Base-by-base conservation (phyloP, 1,139 yeast genomes). In the Saccharomyces pastorianus region DNA sequence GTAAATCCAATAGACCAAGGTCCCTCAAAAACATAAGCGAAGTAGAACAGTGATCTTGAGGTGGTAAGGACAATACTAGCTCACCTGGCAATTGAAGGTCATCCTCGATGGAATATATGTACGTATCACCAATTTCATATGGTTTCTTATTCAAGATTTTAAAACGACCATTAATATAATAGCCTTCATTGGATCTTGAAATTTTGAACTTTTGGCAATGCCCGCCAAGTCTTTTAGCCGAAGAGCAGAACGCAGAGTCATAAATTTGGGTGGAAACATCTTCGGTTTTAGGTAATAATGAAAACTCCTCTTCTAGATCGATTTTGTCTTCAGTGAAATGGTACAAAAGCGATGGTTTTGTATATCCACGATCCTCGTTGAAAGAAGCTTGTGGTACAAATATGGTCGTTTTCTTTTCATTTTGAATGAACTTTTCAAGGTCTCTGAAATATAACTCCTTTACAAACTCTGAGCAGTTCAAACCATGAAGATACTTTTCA, bases 401-500 rank as follows among this genome's bases (percentile, higher is more conserved):
- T 2, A 73, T 65, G 0, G 76, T 73, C 1, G 88, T 71, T 0
- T 91, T 82, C 62, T 84, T 88, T 47, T 77, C 71, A 53, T 86
- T 84, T 56, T 83, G 84, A 20, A 91, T 77, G 51, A 88, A 71
- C 47, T 76, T 58, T 2, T 74, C 71, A 26, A 89, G 71, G 13
- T 79, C 76, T 57, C 93, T 78, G 58, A 88, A 81, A 51, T 80
- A 73, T 25, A 89, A 64, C 64, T 89, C 96, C 23, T 79, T 77
- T 2, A 87, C 95, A 67, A 88, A 84, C 29, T 76, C 76, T 1
- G 84, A 76, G 51, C 82, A 84, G 56, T 82, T 83, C 55, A 90
- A 70, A 0, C 96, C 96, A 61, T 80, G 77, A 6, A 91, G 72
- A 53, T 87, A 82, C 65, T 85, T 89, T 59, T 85, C 77, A 0